Evolutionary conservation across 2,329 filamentous ascomycete genomes (phyloP).

Genomic region (Plectosphaerella plurivora): DNA sequence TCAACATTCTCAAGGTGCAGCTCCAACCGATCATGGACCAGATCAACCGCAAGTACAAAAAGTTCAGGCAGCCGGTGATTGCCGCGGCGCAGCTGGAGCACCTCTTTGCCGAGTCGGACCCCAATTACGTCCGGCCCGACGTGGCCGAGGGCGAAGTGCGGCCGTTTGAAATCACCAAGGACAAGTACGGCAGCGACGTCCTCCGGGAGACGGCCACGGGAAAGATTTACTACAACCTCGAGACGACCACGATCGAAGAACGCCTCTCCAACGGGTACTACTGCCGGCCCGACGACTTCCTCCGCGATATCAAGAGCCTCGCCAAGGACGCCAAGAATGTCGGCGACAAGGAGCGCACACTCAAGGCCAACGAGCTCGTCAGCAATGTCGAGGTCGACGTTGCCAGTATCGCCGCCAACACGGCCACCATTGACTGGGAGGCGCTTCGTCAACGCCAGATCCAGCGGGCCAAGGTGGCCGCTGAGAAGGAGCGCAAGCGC

Average conservation of each 20-base stretch:
- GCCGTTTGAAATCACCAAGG: constrained; percentile 75
- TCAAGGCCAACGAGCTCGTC: constrained; percentile 87
- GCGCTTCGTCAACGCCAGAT: constrained; percentile 71
- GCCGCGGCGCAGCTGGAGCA: constrained; percentile 72
- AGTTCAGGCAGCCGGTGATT: constrained; percentile 78
- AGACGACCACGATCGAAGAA: constrained; percentile 89
- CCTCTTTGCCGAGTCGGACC: constrained; percentile 78
- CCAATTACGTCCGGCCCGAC: constrained; percentile 59
- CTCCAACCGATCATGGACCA: constrained; percentile 97
- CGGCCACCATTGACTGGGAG: constrained; percentile 72
- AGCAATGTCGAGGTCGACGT: constrained; percentile 95
- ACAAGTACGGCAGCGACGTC: constrained; percentile 73
- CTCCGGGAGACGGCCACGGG: constrained; percentile 69
- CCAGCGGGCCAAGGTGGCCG: constrained; percentile 55
- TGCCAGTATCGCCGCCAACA: constrained; percentile 65
- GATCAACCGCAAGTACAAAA: constrained; percentile 83
- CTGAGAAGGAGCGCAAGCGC: constrained; percentile 60
- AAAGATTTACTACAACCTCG: constrained; percentile 93
- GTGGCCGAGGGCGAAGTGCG: constrained; percentile 52
- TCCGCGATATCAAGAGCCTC: constrained; percentile 79
- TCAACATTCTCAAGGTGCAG: constrained; percentile 83
- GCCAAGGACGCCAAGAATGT: constrained; percentile 78
- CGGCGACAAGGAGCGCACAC: constrained; percentile 75
- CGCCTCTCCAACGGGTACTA: constrained; percentile 97
- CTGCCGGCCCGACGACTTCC: constrained; percentile 82